Conservation (phyloP, 768 basidiomycete genomes). For the Tricholoma matsutake region DNA sequence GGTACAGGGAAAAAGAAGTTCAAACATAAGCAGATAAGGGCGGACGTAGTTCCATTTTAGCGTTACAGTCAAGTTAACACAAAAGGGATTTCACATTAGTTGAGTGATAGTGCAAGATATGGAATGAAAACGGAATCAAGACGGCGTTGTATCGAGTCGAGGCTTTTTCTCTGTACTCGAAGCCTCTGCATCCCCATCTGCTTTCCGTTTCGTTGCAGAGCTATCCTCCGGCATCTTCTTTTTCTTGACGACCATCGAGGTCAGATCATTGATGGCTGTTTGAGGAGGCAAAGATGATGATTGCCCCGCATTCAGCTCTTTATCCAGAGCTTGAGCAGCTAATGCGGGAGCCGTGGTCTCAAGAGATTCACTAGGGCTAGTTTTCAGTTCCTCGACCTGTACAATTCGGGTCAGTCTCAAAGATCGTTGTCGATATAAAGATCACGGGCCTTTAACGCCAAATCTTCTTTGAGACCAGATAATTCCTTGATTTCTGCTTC, state of each 20-base stretch:
- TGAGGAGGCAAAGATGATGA: slow-evolving; percentile 32
- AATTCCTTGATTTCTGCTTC: slow-evolving; percentile 81
- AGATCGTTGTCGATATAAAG: neutral
- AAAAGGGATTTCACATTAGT: neutral
- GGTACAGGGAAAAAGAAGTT: slow-evolving; percentile 73
- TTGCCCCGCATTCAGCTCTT: slow-evolving; percentile 52
- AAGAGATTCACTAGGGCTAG: slow-evolving; percentile 60
- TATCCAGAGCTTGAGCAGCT: slow-evolving; percentile 68
- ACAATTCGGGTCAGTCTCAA: neutral
- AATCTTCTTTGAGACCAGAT: slow-evolving; percentile 69
- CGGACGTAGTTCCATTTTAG: slow-evolving; percentile 46
- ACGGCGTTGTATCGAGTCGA: slow-evolving; percentile 44
- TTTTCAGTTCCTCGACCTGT: slow-evolving; percentile 92
- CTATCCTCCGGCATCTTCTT: slow-evolving; percentile 53
- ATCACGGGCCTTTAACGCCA: slow-evolving; percentile 70
- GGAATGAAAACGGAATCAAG: slow-evolving; percentile 9
- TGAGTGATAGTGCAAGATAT: neutral
- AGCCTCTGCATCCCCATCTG: slow-evolving; percentile 51
- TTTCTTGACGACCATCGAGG: slow-evolving; percentile 85
- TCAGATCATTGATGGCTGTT: slow-evolving; percentile 73
- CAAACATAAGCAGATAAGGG: slow-evolving; percentile 55
- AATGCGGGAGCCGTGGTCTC: slow-evolving; percentile 62
- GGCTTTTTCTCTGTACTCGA: slow-evolving; percentile 62
- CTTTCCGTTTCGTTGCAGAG: slow-evolving; percentile 61
- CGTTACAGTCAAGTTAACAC: neutral